Evolutionary conservation across 306 rosid species (phyloP).

Genomic region (Cucumis cinereus): DNA sequence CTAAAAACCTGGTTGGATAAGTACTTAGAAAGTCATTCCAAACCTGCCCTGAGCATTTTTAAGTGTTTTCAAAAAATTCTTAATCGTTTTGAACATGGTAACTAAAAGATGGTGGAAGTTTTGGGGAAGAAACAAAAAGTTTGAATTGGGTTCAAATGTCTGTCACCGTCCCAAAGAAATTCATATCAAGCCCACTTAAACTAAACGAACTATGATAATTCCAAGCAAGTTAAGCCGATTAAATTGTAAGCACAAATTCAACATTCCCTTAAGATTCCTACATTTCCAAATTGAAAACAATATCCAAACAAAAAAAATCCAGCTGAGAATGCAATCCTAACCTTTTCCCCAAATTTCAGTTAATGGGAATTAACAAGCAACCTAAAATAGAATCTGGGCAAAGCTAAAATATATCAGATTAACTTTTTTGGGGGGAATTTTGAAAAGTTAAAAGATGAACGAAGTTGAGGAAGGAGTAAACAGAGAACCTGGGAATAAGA

Average conservation of each 20-base stretch:
- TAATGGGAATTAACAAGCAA: background rate
- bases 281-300: background rate
- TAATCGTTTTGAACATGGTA: background rate
- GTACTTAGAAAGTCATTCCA: background rate
- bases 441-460: background rate
- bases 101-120: background rate
- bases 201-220: constrained; percentile 11
- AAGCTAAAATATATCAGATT: background rate
- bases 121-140: background rate
- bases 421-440: background rate
- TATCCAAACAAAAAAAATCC: background rate
- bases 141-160: background rate
- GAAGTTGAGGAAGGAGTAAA: background rate
- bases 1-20: background rate
- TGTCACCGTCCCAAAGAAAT: background rate
- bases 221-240: background rate
- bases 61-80: background rate
- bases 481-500: constrained; percentile 51
- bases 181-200: background rate
- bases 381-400: background rate
- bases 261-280: background rate
- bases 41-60: background rate
- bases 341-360: background rate
- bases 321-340: background rate
- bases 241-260: no score